phyloP scores from a whole-genome alignment of 306 rosid species.

The Phaseolus lunatus region DNA sequence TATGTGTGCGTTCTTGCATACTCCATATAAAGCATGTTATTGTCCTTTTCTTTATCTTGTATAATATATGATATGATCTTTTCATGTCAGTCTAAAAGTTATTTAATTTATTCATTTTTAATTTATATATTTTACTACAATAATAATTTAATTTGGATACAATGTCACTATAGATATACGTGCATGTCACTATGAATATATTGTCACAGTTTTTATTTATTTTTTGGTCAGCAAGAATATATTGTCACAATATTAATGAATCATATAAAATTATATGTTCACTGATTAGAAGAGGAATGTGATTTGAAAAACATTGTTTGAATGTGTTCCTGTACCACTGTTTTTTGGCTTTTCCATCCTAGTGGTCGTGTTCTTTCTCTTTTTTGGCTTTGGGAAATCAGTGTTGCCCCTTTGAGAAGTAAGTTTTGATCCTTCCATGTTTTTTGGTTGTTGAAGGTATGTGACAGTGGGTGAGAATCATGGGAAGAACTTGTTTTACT shows the following conservation, averaged over 20 bases:
- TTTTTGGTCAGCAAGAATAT: too few relatives aligned
- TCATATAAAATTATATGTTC: not conserved
- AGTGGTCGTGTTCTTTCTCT: slow-evolving; percentile 50
- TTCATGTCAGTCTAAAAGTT: too few relatives aligned
- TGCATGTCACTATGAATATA: too few relatives aligned
- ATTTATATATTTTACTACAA: too few relatives aligned
- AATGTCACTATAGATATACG: too few relatives aligned
- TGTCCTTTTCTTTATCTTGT: not conserved
- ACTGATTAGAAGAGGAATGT: not conserved
- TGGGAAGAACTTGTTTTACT: slow-evolving; percentile 80
- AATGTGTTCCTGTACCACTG: slow-evolving; percentile 21
- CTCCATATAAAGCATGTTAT: too few relatives aligned
- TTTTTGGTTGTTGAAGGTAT: slow-evolving; percentile 46
- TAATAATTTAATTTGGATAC: not conserved
- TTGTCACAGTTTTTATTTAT: too few relatives aligned
- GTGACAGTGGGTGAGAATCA: slow-evolving; percentile 53
- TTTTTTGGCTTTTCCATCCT: slow-evolving; percentile 39
- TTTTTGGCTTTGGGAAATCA: too few relatives aligned
- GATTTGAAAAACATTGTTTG: not conserved
- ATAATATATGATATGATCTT: not conserved
- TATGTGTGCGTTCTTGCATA: too few relatives aligned
- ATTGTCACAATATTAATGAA: too few relatives aligned
- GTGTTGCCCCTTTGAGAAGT: not conserved
- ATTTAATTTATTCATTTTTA: too few relatives aligned
- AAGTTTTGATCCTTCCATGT: not conserved